Percentiles rank a stretch among this genome's conserved stretches.
Conservation (phyloP, 1,284 basidiomycete genomes). For the Neotropicomus parvogracilis region DNA sequence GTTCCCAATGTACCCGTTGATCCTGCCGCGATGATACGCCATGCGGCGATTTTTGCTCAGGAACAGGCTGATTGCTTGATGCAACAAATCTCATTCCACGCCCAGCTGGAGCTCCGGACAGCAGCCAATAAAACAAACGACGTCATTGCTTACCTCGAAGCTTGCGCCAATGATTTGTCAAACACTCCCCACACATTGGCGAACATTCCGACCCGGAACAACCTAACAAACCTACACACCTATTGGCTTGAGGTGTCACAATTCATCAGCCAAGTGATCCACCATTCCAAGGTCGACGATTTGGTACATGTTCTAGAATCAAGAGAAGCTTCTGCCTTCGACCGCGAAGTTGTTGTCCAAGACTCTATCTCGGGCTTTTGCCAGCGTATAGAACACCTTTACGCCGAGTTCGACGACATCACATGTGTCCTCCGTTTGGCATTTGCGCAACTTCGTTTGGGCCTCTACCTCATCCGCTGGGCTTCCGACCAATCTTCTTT, state of each 20-base stretch:
- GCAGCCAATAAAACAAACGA: slow-evolving; percentile 62
- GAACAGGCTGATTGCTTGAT: slow-evolving; percentile 46
- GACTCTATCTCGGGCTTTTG: slow-evolving; percentile 62
- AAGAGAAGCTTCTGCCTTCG: slow-evolving; percentile 37
- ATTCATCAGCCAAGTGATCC: slow-evolving; percentile 59
- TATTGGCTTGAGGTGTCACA: slow-evolving; percentile 83
- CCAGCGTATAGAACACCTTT: slow-evolving; percentile 55
- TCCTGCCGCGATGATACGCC: slow-evolving; percentile 70
- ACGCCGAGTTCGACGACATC: slow-evolving; percentile 70
- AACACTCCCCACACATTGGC: slow-evolving; percentile 26
- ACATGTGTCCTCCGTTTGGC: slow-evolving; percentile 62
- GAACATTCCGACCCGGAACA: slow-evolving; percentile 36
- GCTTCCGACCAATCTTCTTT: slow-evolving; percentile 14
- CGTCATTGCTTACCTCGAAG: slow-evolving; percentile 44
- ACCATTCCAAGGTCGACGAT: slow-evolving; percentile 45
- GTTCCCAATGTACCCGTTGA: slow-evolving; percentile 88
- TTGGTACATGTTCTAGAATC: slow-evolving; percentile 36
- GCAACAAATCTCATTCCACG: slow-evolving; percentile 57
- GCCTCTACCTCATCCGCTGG: slow-evolving; percentile 58
- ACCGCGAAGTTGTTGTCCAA: slow-evolving; percentile 61
- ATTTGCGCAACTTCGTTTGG: slow-evolving; percentile 67
- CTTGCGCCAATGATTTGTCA: slow-evolving; percentile 35
- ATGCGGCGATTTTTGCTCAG: slow-evolving; percentile 48
- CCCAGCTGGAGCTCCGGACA: slow-evolving; percentile 51
- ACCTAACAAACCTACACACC: slow-evolving; percentile 61